Conservation (phyloP, 352 stramenopile genomes). For the Pythium sp. region DNA sequence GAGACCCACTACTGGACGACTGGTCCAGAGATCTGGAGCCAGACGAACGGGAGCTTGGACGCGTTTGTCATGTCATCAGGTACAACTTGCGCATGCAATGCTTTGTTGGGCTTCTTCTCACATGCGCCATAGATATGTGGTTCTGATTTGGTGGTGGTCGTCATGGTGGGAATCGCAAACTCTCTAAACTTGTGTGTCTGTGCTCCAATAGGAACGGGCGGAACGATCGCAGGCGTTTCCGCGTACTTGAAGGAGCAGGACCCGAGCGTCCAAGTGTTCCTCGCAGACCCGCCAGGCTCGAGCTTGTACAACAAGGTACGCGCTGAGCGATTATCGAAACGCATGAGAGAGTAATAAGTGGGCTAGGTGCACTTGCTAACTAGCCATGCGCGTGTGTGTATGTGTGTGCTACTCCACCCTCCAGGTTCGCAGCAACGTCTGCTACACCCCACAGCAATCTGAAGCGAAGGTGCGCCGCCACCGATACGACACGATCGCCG, state of each 20-base stretch:
- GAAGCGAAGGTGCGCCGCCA: constrained; percentile 92
- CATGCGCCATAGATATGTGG: not conserved
- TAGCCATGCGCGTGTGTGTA: not conserved
- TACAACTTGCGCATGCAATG: constrained; percentile 16
- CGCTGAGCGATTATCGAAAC: not conserved
- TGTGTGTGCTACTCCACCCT: not conserved
- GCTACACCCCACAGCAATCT: constrained; percentile 93
- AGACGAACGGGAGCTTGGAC: constrained; percentile 90
- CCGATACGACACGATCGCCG: constrained; percentile 94
- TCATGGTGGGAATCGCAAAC: not conserved
- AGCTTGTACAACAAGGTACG: constrained; percentile 94
- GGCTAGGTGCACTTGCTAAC: not conserved
- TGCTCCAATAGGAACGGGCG: constrained; percentile 85
- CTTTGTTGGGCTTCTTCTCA: not conserved
- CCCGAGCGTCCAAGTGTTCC: constrained; percentile 84
- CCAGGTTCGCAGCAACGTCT: constrained; percentile 92
- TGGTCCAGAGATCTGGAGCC: constrained; percentile 94
- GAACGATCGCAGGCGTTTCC: constrained; percentile 96
- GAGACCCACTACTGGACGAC: constrained; percentile 93
- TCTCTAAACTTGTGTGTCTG: not conserved
- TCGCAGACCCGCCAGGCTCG: constrained; percentile 96
- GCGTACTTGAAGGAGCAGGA: constrained; percentile 92
- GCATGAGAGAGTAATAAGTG: not conserved
- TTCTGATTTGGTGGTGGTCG: not conserved
- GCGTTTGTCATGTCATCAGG: constrained; percentile 98